Evolutionary conservation across 495 filamentous ascomycete genomes (phyloP).

Genomic region (Xylaria acuta): DNA sequence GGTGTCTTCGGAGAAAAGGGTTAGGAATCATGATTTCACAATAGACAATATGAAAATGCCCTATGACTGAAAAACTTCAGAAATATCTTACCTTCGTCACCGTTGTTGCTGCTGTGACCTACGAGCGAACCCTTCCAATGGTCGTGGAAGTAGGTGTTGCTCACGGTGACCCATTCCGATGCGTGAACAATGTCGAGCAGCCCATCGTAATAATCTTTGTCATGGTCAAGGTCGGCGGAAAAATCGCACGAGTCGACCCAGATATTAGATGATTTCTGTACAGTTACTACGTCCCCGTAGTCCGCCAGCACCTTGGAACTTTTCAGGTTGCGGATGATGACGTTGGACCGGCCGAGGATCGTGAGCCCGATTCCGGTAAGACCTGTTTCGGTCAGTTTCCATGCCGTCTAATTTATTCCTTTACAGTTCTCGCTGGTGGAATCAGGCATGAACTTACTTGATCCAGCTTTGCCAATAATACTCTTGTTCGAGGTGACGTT

Average conservation of each 20-base stretch:
- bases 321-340: conserved; percentile 69
- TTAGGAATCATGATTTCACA: background rate
- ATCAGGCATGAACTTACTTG: conserved; percentile 28
- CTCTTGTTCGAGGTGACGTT: conserved; percentile 58
- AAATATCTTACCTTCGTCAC: conserved; percentile 36
- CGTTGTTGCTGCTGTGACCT: conserved; percentile 64
- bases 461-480: conserved; percentile 51
- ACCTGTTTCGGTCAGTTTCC: conserved; percentile 29
- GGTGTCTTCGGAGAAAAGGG: conserved; percentile 45
- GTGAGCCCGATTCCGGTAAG: conserved; percentile 55
- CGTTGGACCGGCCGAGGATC: conserved; percentile 55
- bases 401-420: background rate
- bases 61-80: background rate
- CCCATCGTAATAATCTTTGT: conserved; percentile 74
- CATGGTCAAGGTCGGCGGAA: conserved; percentile 57
- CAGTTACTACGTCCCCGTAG: conserved; percentile 65
- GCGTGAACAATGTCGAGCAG: conserved; percentile 67
- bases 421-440: background rate
- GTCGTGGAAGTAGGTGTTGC: conserved; percentile 61
- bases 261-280: conserved; percentile 63
- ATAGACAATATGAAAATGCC: background rate
- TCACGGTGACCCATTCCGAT: conserved; percentile 59
- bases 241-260: conserved; percentile 77
- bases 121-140: conserved; percentile 71
- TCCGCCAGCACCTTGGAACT: conserved; percentile 64